phyloP scores from a whole-genome alignment of 1,284 basidiomycete genomes.

The Moniliophthora roreri region DNA sequence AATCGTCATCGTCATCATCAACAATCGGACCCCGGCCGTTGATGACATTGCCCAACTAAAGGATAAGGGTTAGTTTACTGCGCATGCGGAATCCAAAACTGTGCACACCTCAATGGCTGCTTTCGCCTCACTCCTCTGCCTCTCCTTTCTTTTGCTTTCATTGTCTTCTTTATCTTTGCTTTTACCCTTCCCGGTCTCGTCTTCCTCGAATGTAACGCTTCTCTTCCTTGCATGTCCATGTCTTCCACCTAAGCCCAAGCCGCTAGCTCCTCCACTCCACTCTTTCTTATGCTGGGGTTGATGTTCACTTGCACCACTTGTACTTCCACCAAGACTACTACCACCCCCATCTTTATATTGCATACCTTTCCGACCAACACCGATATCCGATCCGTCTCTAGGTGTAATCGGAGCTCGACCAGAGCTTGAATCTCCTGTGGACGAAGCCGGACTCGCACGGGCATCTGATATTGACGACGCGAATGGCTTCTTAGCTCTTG shows the following conservation, averaged over 20 bases:
- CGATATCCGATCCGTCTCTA: constrained; percentile 70
- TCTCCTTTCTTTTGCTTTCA: constrained; percentile 60
- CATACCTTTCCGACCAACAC: constrained; percentile 23
- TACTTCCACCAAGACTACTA: constrained; percentile 15
- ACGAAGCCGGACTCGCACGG: constrained; percentile 72
- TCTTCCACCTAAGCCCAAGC: constrained; percentile 28
- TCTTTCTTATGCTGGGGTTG: constrained; percentile 16
- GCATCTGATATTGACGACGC: constrained; percentile 19
- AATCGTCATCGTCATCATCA: constrained; percentile 54
- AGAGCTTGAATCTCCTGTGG: constrained; percentile 77
- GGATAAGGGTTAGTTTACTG: constrained; percentile 7
- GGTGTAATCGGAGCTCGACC: constrained; percentile 71
- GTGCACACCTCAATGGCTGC: constrained; percentile 74
- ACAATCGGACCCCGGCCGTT: constrained; percentile 68
- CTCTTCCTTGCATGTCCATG: constrained; percentile 45
- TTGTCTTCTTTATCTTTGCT: constrained; percentile 30
- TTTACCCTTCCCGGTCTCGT: constrained; percentile 27
- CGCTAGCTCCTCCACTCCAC: constrained; percentile 32
- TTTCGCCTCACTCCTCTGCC: constrained; percentile 72
- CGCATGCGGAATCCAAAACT: constrained; percentile 14
- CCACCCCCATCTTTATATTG: too few relatives aligned
- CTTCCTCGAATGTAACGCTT: constrained; percentile 63
- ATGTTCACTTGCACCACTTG: constrained; percentile 13
- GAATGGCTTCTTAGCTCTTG: constrained; percentile 15
- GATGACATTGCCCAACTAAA: constrained; percentile 75